phyloP scores from a whole-genome alignment of 257 asterid genomes.

The Vinca minor region DNA sequence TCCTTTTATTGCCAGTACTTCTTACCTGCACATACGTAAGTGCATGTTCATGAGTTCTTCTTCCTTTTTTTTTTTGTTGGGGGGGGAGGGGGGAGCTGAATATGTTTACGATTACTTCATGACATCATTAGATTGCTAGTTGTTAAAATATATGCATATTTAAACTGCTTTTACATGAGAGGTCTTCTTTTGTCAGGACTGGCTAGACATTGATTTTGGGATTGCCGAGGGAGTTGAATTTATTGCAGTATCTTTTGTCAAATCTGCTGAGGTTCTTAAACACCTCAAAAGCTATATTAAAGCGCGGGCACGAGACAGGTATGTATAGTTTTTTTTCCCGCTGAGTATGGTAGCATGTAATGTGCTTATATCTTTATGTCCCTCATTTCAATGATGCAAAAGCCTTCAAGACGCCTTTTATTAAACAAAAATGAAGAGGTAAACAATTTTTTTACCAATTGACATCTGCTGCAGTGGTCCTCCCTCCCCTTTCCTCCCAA shows the following conservation, averaged over 20 bases:
- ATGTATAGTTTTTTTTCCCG: slow-evolving; percentile 8
- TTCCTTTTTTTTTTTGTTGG: no score
- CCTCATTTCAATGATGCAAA: slow-evolving; percentile 4
- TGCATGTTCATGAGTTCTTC: background rate
- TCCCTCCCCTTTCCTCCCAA: background rate
- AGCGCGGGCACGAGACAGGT: slow-evolving; percentile 94
- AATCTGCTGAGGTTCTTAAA: slow-evolving; percentile 93
- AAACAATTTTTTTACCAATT: background rate
- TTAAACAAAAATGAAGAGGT: background rate
- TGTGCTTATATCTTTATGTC: slow-evolving; percentile 6
- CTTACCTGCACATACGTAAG: background rate
- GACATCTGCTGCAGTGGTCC: background rate
- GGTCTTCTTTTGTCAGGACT: slow-evolving; percentile 52
- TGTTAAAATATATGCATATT: background rate
- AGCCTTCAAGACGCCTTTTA: background rate
- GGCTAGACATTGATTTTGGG: slow-evolving; percentile 98
- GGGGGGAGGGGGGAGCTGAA: no score
- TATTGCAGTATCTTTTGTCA: slow-evolving; percentile 95
- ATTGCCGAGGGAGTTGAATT: slow-evolving; percentile 96
- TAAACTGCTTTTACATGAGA: slow-evolving; percentile 19
- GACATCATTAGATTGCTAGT: background rate
- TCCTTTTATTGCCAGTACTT: background rate
- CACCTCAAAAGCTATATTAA: slow-evolving; percentile 91
- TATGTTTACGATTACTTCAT: no score
- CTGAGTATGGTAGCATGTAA: slow-evolving; percentile 9